phyloP scores from a whole-genome alignment of 768 basidiomycete genomes.

The Tricholoma saponaceum region DNA sequence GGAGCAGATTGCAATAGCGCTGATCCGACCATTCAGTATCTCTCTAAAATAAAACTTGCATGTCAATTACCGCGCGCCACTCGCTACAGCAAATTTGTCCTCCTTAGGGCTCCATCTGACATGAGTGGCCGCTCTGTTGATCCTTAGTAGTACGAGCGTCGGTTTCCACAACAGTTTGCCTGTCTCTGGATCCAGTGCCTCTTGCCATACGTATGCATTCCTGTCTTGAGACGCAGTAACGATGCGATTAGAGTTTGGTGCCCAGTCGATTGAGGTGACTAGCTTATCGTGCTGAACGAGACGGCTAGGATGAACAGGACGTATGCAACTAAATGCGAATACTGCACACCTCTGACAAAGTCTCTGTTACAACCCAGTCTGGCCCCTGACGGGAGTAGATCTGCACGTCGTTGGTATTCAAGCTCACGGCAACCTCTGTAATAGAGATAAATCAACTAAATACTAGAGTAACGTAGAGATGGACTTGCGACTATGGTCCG shows the following conservation, averaged over 20 bases:
- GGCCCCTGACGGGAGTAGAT: constrained; percentile 66
- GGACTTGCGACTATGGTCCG: constrained; percentile 77
- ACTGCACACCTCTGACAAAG: constrained; percentile 72
- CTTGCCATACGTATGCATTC: constrained; percentile 98
- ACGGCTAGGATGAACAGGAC: not conserved
- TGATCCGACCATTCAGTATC: constrained; percentile 21
- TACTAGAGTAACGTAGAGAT: not conserved
- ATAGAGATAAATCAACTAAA: not conserved
- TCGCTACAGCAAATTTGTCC: constrained; percentile 98
- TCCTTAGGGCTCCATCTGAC: constrained; percentile 97
- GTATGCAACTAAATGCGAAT: not conserved
- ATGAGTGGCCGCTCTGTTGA: constrained; percentile 93
- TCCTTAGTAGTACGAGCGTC: constrained; percentile 88
- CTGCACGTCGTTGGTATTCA: constrained; percentile 87
- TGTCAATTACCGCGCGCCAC: constrained; percentile 78
- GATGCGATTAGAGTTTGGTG: constrained; percentile 92
- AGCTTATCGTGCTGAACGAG: constrained; percentile 88
- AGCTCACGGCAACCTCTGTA: constrained; percentile 84
- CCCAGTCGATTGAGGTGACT: constrained; percentile 99
- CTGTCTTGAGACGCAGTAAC: constrained; percentile 99
- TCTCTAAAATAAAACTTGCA: not conserved
- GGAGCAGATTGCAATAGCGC: constrained; percentile 93
- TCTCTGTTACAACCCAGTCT: constrained; percentile 71
- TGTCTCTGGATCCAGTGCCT: constrained; percentile 66
- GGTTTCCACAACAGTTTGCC: constrained; percentile 86